Evolutionary conservation across 192 early-diverging fungal genomes (phyloP).

Genomic region (Chytriomyces sp.): DNA sequence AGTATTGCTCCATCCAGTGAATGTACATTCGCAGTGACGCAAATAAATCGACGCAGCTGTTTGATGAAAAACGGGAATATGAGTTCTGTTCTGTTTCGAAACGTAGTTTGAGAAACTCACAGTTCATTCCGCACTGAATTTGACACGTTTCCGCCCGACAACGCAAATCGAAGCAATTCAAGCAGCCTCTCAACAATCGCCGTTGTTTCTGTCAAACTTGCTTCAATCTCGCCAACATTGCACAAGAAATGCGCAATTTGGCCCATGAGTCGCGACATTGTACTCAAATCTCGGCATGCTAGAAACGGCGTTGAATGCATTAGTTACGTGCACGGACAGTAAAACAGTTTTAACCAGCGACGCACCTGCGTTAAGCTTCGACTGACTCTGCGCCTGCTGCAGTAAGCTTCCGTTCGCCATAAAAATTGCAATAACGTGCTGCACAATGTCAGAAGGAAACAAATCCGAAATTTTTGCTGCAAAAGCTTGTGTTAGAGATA

Average conservation of each 20-base stretch:
- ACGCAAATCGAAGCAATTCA: not conserved
- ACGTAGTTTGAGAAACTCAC: not conserved
- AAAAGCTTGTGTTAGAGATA: not conserved
- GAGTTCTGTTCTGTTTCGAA: not conserved
- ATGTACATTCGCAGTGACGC: conserved; percentile 11
- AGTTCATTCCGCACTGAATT: not conserved
- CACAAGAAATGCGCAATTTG: conserved; percentile 10
- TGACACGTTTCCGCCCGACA: not conserved
- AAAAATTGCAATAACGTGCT: conserved; percentile 14
- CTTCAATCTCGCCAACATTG: conserved; percentile 17
- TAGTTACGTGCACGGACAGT: not conserved
- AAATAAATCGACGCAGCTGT: not conserved
- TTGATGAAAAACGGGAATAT: not conserved
- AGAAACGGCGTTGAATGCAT: not conserved
- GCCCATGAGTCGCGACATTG: conserved; percentile 3
- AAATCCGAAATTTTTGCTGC: conserved; percentile 39
- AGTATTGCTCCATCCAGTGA: conserved; percentile 21
- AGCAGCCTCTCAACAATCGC: not conserved
- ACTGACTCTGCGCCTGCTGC: not conserved
- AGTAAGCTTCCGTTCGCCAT: not conserved
- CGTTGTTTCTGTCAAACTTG: conserved; percentile 3
- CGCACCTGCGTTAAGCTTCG: not conserved
- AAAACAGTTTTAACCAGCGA: not conserved
- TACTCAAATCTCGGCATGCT: not conserved
- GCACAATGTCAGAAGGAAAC: conserved; percentile 26